These are phyloP conservation scores for Cystobasidium tubakii DNA, from an alignment of 768 basidiomycete species.

Conservation along the genomic window DNA sequence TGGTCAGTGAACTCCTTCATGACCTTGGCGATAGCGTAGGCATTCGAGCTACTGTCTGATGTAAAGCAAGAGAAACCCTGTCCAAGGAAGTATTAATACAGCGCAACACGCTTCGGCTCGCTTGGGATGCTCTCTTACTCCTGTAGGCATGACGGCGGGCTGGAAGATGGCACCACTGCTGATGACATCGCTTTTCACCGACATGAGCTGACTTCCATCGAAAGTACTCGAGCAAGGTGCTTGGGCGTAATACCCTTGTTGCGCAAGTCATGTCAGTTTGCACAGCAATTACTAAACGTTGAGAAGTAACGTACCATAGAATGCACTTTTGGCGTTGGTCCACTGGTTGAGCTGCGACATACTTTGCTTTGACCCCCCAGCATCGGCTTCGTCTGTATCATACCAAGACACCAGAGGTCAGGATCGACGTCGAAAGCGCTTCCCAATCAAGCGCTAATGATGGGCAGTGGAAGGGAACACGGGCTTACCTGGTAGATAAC, in stretches of 20 bases:
- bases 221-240: constrained; percentile 42
- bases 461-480: neutral
- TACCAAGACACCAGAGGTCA: neutral
- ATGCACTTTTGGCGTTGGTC: constrained; percentile 34
- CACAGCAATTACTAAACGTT: too few species aligned
- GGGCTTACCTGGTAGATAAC: constrained; percentile 42
- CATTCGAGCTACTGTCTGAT: constrained; percentile 42
- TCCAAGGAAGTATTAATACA: constrained; percentile 26
- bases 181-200: constrained; percentile 43
- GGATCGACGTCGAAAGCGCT: too few species aligned
- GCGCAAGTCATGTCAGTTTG: too few species aligned
- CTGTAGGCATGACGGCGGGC: constrained; percentile 37
- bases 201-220: constrained; percentile 42
- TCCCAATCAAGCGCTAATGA: too few species aligned
- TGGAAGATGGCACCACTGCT: constrained; percentile 40
- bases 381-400: constrained; percentile 39
- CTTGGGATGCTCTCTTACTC: neutral
- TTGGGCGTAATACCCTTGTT: constrained; percentile 38
- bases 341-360: constrained; percentile 39
- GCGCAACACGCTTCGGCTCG: neutral
- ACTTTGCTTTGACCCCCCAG: constrained; percentile 42
- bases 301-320: too few species aligned
- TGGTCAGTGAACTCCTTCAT: constrained; percentile 47
- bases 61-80: constrained; percentile 44
- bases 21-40: constrained; percentile 43